These are phyloP conservation scores for Phytophthora sojae DNA, from an alignment of 352 stramenopile species.

Conservation along the genomic window DNA sequence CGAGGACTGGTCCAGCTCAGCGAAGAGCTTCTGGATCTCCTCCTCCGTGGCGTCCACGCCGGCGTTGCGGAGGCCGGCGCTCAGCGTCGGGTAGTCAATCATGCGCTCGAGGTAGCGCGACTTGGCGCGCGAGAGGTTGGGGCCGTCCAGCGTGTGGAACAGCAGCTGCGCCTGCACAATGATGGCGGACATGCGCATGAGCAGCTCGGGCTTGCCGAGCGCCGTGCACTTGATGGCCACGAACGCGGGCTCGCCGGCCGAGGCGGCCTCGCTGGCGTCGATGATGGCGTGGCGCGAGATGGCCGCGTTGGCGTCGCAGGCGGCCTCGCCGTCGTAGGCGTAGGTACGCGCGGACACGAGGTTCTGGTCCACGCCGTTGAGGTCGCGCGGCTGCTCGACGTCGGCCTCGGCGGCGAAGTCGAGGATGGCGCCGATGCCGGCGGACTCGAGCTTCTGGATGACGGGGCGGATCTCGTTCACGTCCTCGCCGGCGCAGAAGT, in stretches of 20 bases:
- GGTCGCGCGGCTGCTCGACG: constrained; percentile 78
- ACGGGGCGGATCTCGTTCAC: constrained; percentile 86
- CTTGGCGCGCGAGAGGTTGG: constrained; percentile 86
- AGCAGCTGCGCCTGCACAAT: constrained; percentile 93
- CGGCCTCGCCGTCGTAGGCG: constrained; percentile 94
- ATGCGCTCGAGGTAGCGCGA: constrained; percentile 80
- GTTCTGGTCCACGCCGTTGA: constrained; percentile 85
- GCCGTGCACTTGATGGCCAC: constrained; percentile 98
- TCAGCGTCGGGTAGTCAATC: constrained; percentile 83
- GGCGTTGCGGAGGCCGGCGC: constrained; percentile 72
- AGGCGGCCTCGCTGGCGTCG: constrained; percentile 57
- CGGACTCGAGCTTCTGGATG: constrained; percentile 75
- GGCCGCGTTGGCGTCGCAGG: constrained; percentile 93
- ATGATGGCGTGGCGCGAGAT: constrained; percentile 87
- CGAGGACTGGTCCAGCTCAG: constrained; percentile 66
- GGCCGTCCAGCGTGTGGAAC: constrained; percentile 92
- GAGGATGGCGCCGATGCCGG: constrained; percentile 95
- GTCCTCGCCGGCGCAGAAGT: constrained; percentile 97
- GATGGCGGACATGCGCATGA: constrained; percentile 95
- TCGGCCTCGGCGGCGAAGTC: constrained; percentile 98
- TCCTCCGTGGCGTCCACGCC: constrained; percentile 70
- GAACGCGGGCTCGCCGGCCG: constrained; percentile 85
- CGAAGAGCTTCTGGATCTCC: constrained; percentile 72
- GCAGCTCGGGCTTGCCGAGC: constrained; percentile 95
- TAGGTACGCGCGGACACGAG: constrained; percentile 93